These are phyloP conservation scores for Tricholoma furcatifolium DNA, from an alignment of 768 basidiomycete species.

Conservation along the genomic window DNA sequence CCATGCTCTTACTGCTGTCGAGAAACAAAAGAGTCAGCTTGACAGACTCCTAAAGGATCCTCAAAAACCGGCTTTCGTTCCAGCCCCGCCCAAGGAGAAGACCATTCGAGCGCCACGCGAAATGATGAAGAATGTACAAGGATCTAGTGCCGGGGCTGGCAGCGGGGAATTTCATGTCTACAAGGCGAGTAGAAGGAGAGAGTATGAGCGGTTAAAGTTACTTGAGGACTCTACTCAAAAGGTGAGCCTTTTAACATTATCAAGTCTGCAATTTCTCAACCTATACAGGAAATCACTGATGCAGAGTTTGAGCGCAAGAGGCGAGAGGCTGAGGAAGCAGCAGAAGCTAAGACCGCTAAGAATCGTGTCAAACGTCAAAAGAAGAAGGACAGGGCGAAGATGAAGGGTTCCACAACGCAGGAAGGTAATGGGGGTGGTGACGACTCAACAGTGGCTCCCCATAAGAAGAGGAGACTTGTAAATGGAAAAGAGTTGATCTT, in stretches of 20 bases:
- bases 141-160: conserved; percentile 95
- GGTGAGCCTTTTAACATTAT: conserved; percentile 41
- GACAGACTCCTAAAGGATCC: conserved; percentile 91
- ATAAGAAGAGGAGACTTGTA: conserved; percentile 82
- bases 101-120: conserved; percentile 78
- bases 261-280: conserved; percentile 4
- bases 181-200: conserved; percentile 89
- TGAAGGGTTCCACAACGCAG: conserved; percentile 29
- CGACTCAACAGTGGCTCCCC: conserved; percentile 36
- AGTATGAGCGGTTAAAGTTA: conserved; percentile 91
- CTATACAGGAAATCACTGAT: conserved; percentile 61
- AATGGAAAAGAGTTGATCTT: conserved; percentile 71
- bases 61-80: conserved; percentile 74
- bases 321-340: conserved; percentile 63
- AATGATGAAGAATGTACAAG: conserved; percentile 99
- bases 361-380: conserved; percentile 93
- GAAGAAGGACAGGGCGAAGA: conserved; percentile 76
- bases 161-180: conserved; percentile 99
- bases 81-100: conserved; percentile 81
- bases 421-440: conserved; percentile 19
- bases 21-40: conserved; percentile 63
- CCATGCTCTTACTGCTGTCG: conserved; percentile 52
- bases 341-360: conserved; percentile 90
- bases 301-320: conserved; percentile 77
- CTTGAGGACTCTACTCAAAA: conserved; percentile 82